These are phyloP conservation scores for Pugionium dolabratum DNA, from an alignment of 345 rosid species.

Conservation along the genomic window DNA sequence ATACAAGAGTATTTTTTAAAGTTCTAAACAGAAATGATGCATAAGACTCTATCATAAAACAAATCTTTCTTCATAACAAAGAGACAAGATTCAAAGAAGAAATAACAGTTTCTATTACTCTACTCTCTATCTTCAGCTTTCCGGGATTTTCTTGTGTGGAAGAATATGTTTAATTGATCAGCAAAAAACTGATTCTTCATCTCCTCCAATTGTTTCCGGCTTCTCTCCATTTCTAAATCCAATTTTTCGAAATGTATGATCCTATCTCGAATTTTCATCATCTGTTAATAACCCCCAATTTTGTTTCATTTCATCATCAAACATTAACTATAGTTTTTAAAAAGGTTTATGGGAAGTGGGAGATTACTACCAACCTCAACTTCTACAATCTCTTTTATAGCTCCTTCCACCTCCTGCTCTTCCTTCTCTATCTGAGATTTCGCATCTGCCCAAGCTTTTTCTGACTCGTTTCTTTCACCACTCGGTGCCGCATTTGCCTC, in stretches of 20 bases:
- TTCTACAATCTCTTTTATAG: conserved; percentile 53
- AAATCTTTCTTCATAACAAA: no score
- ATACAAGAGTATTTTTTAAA: no score
- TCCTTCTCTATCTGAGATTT: conserved; percentile 63
- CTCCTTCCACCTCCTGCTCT: conserved; percentile 65
- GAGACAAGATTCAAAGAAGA: not conserved
- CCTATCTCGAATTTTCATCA: conserved; percentile 71
- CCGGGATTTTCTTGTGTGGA: conserved; percentile 48
- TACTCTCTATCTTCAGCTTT: conserved; percentile 44
- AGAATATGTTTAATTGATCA: conserved; percentile 71
- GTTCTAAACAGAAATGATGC: no score
- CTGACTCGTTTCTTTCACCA: conserved; percentile 47
- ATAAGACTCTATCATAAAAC: no score
- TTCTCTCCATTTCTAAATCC: conserved; percentile 84
- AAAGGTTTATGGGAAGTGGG: not conserved
- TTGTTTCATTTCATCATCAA: not conserved
- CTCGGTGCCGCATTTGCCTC: conserved; percentile 45
- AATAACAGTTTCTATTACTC: conserved; percentile 39
- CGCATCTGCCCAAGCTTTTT: conserved; percentile 46
- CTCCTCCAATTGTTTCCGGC: conserved; percentile 72
- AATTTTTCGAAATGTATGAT: conserved; percentile 69
- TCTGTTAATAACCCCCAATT: conserved; percentile 45
- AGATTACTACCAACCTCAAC: conserved; percentile 57
- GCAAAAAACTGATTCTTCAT: conserved; percentile 71
- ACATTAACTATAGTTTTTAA: no score